Conservation (phyloP, 169 alveolate species). For the Condylostoma magnum region DNA sequence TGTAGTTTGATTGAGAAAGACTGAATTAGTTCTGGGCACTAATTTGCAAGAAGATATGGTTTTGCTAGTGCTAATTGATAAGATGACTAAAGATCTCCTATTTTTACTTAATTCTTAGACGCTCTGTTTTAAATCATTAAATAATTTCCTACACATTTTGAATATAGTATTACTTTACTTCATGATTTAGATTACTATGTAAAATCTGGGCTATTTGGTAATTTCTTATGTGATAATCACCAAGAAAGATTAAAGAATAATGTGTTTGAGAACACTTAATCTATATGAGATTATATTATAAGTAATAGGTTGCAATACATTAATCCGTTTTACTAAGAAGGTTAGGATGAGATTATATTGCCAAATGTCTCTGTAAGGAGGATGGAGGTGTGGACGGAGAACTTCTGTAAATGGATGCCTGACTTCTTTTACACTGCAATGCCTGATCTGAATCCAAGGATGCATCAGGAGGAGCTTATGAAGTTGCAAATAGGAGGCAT, state of each 20-base stretch:
- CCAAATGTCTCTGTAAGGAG: neutral
- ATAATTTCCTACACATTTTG: conserved; percentile 37
- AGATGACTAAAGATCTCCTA: conserved; percentile 27
- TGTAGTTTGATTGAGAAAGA: conserved; percentile 79
- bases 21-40: conserved; percentile 86
- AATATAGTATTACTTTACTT: conserved; percentile 1
- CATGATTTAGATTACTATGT: conserved; percentile 5
- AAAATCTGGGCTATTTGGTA: conserved; percentile 24
- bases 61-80: neutral
- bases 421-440: conserved; percentile 15
- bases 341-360: conserved; percentile 5
- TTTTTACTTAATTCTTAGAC: conserved; percentile 19
- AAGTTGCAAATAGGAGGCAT: conserved; percentile 21
- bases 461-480: conserved; percentile 25
- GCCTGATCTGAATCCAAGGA: neutral
- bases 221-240: conserved; percentile 11
- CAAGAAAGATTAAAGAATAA: neutral
- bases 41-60: conserved; percentile 78
- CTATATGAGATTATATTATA: conserved; percentile 16
- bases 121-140: conserved; percentile 6
- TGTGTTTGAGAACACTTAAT: neutral
- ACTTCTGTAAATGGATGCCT: conserved; percentile 12
- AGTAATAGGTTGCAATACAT: conserved; percentile 9
- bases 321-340: conserved; percentile 24
- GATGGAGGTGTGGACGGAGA: conserved; percentile 4